phyloP scores from a whole-genome alignment of 2,329 filamentous ascomycete species.

The Fusarium sororula region DNA sequence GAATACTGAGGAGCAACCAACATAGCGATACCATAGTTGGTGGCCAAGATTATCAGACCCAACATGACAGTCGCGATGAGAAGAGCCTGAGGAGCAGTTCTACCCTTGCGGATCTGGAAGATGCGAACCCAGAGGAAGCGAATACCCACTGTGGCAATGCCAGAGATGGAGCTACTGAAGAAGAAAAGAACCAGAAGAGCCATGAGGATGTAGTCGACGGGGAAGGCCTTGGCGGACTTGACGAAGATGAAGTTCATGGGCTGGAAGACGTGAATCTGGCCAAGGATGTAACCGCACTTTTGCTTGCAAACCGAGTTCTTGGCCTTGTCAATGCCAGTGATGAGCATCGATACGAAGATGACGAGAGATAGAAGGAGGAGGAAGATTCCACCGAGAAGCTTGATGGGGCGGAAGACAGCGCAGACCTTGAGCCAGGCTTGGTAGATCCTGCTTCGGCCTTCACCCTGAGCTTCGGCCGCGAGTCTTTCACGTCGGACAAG shows the following conservation, averaged over 20 bases:
- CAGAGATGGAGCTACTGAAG: slow-evolving; percentile 87
- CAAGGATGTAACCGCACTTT: slow-evolving; percentile 91
- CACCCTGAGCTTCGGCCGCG: slow-evolving; percentile 81
- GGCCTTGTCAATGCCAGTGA: slow-evolving; percentile 95
- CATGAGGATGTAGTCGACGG: slow-evolving; percentile 92
- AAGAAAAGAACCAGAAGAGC: slow-evolving; percentile 84
- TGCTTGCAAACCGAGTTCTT: slow-evolving; percentile 93
- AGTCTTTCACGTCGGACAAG: slow-evolving; percentile 88
- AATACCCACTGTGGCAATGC: slow-evolving; percentile 87
- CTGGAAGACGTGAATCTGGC: slow-evolving; percentile 89
- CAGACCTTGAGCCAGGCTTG: slow-evolving; percentile 81
- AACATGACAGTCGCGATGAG: slow-evolving; percentile 91
- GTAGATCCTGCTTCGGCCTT: slow-evolving; percentile 78
- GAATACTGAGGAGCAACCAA: slow-evolving; percentile 96
- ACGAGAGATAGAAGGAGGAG: slow-evolving; percentile 78
- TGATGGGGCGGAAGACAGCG: slow-evolving; percentile 85
- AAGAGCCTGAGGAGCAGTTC: slow-evolving; percentile 90
- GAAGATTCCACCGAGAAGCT: slow-evolving; percentile 84
- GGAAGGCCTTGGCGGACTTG: slow-evolving; percentile 83
- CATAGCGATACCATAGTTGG: slow-evolving; percentile 94
- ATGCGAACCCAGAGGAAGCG: slow-evolving; percentile 95
- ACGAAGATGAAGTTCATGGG: slow-evolving; percentile 88
- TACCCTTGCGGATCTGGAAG: slow-evolving; percentile 88
- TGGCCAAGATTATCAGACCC: slow-evolving; percentile 86
- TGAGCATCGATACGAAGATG: slow-evolving; percentile 90